phyloP scores from a whole-genome alignment of 2,329 filamentous ascomycete genomes.

The Aureobasidium uvarum region DNA sequence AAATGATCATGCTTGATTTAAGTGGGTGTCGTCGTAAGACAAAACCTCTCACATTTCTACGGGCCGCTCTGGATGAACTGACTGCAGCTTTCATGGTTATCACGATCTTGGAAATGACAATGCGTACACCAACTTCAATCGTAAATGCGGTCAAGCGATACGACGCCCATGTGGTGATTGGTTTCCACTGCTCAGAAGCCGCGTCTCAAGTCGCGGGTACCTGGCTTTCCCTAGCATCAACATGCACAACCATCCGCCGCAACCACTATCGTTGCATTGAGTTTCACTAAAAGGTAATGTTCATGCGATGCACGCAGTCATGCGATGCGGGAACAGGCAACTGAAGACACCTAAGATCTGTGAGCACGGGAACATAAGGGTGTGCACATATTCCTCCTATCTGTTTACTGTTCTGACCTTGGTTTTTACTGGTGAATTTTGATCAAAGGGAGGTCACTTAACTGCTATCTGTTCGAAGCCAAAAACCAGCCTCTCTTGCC shows the following conservation, averaged over 20 bases:
- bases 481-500: not conserved
- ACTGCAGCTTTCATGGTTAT: not conserved
- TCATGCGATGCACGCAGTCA: constrained; percentile 5
- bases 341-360: not conserved
- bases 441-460: not conserved
- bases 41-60: too few species aligned
- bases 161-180: not conserved
- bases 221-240: not conserved
- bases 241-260: not conserved
- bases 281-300: not conserved
- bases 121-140: not conserved
- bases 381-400: too few species aligned
- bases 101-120: not conserved
- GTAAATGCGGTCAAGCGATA: not conserved
- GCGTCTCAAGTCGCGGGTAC: not conserved
- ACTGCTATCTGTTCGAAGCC: not conserved
- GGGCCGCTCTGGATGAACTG: not conserved
- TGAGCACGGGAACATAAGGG: not conserved
- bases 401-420: not conserved
- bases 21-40: constrained; percentile 18
- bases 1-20: not conserved
- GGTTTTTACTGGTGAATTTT: not conserved
- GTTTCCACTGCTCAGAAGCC: not conserved
- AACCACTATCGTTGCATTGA: not conserved
- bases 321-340: not conserved